A percentile compares a stretch with the other conserved stretches of the same genome.
Evolutionary conservation across 805 yeast species (phyloP).

Genomic region (Candida maesae): DNA sequence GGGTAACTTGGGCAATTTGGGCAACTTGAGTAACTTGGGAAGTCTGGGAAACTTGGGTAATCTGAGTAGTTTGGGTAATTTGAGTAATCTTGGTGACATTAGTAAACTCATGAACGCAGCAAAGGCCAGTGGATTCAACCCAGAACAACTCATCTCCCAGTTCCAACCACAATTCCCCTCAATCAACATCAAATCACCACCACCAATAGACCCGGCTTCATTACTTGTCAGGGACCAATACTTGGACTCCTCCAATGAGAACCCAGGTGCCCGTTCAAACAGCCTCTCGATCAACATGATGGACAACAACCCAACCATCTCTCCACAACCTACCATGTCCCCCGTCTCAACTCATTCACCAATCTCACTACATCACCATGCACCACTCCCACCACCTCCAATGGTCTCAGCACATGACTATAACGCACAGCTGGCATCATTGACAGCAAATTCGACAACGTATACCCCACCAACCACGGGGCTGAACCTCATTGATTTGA

Average conservation of each 20-base stretch:
- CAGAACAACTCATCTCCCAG: not conserved
- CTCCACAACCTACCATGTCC: conserved; percentile 29
- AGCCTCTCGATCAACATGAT: conserved; percentile 25
- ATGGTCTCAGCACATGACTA: conserved; percentile 15
- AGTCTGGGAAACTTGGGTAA: conserved; percentile 3
- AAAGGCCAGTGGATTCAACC: conserved; percentile 2
- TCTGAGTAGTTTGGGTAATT: not conserved
- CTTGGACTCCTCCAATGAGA: not conserved
- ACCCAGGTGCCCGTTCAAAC: conserved; percentile 1
- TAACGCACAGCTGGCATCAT: conserved; percentile 8
- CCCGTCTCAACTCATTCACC: conserved; percentile 26
- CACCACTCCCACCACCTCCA: conserved; percentile 11
- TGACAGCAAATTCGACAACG: conserved; percentile 11
- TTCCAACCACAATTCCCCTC: conserved; percentile 9
- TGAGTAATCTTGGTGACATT: not conserved
- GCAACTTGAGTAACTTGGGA: not conserved
- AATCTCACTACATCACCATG: conserved; percentile 19
- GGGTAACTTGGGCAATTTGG: conserved; percentile 4
- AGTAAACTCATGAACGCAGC: conserved; percentile 9
- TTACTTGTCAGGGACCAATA: not conserved
- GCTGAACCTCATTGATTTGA: conserved; percentile 50
- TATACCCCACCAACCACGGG: conserved; percentile 45
- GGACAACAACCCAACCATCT: conserved; percentile 27
- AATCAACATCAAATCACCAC: conserved; percentile 16
- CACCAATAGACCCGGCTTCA: conserved; percentile 8